Percentiles rank a stretch among this genome's conserved stretches.
These are phyloP conservation scores for Cladophialophora bantiana DNA, from an alignment of 2,329 filamentous ascomycete species.

Conservation along the genomic window DNA sequence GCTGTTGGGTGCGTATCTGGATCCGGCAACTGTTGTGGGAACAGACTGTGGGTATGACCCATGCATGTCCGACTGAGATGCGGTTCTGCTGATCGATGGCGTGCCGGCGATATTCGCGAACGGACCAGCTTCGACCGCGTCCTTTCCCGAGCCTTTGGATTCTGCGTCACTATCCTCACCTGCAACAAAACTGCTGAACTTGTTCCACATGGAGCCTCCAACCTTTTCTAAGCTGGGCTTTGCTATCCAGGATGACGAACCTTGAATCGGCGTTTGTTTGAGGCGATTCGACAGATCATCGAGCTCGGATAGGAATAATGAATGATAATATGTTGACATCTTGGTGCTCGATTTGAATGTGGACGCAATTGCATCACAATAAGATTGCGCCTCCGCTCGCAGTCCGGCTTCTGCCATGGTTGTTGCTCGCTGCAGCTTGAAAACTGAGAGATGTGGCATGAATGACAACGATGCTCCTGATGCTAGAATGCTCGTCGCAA, in stretches of 20 bases:
- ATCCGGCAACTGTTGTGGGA: conserved; percentile 44
- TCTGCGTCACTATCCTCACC: conserved; percentile 80
- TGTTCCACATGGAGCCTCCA: conserved; percentile 85
- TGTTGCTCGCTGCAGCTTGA: conserved; percentile 89
- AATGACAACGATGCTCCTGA: conserved; percentile 58
- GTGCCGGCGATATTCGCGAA: conserved; percentile 82
- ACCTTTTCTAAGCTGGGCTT: conserved; percentile 97
- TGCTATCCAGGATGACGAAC: conserved; percentile 85
- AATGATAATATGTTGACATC: conserved; percentile 85
- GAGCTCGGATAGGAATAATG: conserved; percentile 73
- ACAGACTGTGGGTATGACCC: conserved; percentile 59
- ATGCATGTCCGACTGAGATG: conserved; percentile 79
- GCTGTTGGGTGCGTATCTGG: conserved; percentile 53
- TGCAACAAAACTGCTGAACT: conserved; percentile 94
- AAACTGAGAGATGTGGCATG: conserved; percentile 83
- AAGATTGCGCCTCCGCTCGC: conserved; percentile 82
- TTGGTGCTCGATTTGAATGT: conserved; percentile 82
- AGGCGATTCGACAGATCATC: conserved; percentile 85
- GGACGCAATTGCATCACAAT: conserved; percentile 82
- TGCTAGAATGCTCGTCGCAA: conserved; percentile 75
- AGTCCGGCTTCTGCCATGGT: conserved; percentile 83
- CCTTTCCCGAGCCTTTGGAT: conserved; percentile 64
- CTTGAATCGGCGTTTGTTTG: conserved; percentile 83
- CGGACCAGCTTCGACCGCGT: conserved; percentile 71
- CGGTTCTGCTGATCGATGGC: conserved; percentile 75